Conservation (phyloP, 2,329 filamentous ascomycete species). For the Colletotrichum sp. region DNA sequence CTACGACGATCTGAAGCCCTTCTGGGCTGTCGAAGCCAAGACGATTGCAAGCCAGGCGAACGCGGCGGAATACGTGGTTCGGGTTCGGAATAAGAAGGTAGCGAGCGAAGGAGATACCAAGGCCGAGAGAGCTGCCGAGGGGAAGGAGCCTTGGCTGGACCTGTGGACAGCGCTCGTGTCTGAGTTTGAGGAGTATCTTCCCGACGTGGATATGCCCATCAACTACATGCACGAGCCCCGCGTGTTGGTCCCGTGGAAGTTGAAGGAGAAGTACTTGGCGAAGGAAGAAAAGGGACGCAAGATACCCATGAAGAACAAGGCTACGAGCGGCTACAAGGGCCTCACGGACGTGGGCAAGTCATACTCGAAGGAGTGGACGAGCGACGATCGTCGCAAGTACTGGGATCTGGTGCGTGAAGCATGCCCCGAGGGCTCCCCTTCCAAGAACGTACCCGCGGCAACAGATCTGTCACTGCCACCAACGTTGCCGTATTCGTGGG, state of each 20-base stretch:
- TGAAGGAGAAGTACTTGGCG: constrained; percentile 54
- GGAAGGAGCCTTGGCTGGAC: constrained; percentile 48
- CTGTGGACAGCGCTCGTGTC: constrained; percentile 53
- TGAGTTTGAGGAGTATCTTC: constrained; percentile 57
- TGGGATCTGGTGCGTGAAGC: constrained; percentile 63
- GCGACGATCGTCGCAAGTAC: constrained; percentile 38
- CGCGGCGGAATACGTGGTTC: constrained; percentile 50
- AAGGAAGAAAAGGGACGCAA: constrained; percentile 48
- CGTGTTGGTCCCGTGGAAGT: constrained; percentile 63
- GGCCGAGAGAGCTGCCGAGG: constrained; percentile 31
- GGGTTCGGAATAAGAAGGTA: constrained; percentile 51
- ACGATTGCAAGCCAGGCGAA: constrained; percentile 42
- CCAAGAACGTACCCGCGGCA: constrained; percentile 37
- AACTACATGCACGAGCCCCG: constrained; percentile 69
- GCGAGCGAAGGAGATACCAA: constrained; percentile 40
- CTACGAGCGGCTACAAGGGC: constrained; percentile 48
- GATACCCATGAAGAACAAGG: constrained; percentile 45
- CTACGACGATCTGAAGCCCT: constrained; percentile 65
- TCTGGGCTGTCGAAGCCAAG: constrained; percentile 58
- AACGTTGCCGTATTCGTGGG: constrained; percentile 37
- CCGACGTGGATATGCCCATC: constrained; percentile 70
- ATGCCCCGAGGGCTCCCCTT: constrained; percentile 60
- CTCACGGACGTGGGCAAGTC: constrained; percentile 41
- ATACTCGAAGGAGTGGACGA: constrained; percentile 5
- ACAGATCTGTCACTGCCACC: constrained; percentile 33